Evolutionary conservation across 1,284 basidiomycete genomes (phyloP).

Genomic region (Pterulicium gracile): DNA sequence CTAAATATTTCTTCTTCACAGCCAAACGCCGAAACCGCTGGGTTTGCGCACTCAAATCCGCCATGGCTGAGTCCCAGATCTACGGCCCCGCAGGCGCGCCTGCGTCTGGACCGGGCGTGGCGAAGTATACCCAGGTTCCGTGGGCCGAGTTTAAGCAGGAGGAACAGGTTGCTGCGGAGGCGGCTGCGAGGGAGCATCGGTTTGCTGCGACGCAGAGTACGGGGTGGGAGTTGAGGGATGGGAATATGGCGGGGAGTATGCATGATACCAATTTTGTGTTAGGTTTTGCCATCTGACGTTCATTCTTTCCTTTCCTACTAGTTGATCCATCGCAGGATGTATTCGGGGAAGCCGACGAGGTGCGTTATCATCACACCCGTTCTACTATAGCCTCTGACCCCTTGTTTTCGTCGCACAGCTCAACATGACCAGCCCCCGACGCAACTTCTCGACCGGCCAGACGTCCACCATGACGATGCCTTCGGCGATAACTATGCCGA

Average conservation of each 20-base stretch:
- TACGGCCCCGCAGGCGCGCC: conserved; percentile 71
- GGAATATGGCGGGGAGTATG: conserved; percentile 41
- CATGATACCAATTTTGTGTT: too few relatives aligned
- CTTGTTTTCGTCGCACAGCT: conserved; percentile 13
- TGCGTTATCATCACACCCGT: conserved; percentile 16
- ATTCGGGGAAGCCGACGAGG: conserved; percentile 41
- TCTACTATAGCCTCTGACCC: neutral
- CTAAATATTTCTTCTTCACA: conserved; percentile 17
- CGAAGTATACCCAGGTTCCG: conserved; percentile 61
- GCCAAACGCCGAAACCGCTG: conserved; percentile 82
- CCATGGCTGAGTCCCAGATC: conserved; percentile 61
- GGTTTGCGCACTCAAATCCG: conserved; percentile 77
- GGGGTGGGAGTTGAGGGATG: conserved; percentile 42
- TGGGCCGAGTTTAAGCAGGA: conserved; percentile 50
- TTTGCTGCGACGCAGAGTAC: conserved; percentile 13
- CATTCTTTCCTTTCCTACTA: too few relatives aligned
- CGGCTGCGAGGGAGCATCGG: conserved; percentile 12
- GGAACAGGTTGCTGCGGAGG: conserved; percentile 19
- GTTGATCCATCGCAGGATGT: conserved; percentile 40
- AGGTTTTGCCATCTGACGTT: too few relatives aligned
- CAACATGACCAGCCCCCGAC: conserved; percentile 23
- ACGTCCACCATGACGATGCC: neutral
- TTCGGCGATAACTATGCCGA: conserved; percentile 6
- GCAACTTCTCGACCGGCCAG: conserved; percentile 13
- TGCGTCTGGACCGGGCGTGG: conserved; percentile 35